Percentiles rank a stretch among this genome's conserved stretches.
phyloP scores from a whole-genome alignment of 2,329 filamentous ascomycete species.

The Lecanosticta acicola region DNA sequence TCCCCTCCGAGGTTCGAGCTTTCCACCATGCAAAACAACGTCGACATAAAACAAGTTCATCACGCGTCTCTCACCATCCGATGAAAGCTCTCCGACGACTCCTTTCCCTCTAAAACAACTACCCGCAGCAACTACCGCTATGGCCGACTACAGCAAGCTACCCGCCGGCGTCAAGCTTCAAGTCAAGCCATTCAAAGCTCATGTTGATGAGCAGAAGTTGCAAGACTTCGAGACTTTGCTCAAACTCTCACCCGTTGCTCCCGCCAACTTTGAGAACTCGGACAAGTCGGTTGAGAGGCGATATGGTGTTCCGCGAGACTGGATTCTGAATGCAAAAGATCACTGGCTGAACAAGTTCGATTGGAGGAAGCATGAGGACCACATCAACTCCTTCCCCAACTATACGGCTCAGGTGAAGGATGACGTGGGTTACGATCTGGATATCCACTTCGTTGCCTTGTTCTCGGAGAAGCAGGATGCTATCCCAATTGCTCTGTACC shows the following conservation, averaged over 20 bases:
- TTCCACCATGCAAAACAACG: no score
- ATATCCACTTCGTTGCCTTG: slow-evolving; percentile 50
- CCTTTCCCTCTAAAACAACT: slow-evolving; percentile 14
- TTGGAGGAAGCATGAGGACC: slow-evolving; percentile 30
- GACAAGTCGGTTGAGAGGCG: slow-evolving; percentile 22
- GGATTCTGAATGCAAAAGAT: slow-evolving; percentile 39
- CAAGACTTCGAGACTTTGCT: slow-evolving; percentile 45
- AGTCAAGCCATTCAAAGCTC: slow-evolving; percentile 40
- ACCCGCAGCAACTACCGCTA: slow-evolving; percentile 8
- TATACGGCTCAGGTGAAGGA: slow-evolving; percentile 18
- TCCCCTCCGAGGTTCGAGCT: no score
- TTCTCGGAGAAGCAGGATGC: slow-evolving; percentile 47
- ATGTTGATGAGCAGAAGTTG: slow-evolving; percentile 41
- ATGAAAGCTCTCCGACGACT: slow-evolving; percentile 17
- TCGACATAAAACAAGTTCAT: no score
- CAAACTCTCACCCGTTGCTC: slow-evolving; percentile 45
- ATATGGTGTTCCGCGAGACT: slow-evolving; percentile 45
- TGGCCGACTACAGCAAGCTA: slow-evolving; percentile 25
- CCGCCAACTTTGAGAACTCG: slow-evolving; percentile 45
- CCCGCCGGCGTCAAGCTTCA: slow-evolving; percentile 35
- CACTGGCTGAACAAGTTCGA: slow-evolving; percentile 33
- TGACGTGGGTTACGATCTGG: slow-evolving; percentile 34
- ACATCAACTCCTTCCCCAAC: slow-evolving; percentile 22
- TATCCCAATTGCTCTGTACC: slow-evolving; percentile 32
- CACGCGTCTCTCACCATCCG: no score